Conservation (phyloP, 129 eudicot species). For the Sambucus nigra region DNA sequence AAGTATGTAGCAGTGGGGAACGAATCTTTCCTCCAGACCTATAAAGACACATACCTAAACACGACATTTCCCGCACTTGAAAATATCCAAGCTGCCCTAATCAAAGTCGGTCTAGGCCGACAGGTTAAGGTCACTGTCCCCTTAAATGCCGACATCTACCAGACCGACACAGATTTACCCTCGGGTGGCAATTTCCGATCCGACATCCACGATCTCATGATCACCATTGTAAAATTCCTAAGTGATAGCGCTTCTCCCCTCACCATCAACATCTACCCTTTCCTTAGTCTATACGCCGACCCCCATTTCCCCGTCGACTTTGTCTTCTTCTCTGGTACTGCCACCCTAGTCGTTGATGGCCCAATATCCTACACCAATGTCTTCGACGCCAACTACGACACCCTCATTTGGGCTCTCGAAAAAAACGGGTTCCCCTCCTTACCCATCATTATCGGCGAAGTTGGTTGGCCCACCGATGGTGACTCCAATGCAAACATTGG, state of each 20-base stretch:
- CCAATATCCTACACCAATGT: slow-evolving; percentile 59
- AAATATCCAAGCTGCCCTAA: slow-evolving; percentile 74
- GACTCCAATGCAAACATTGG: slow-evolving; percentile 44
- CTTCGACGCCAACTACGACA: slow-evolving; percentile 86
- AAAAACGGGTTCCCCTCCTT: slow-evolving; percentile 55
- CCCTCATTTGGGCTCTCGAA: slow-evolving; percentile 78
- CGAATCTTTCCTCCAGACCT: slow-evolving; percentile 64
- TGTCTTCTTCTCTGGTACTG: slow-evolving; percentile 52
- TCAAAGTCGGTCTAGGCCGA: slow-evolving; percentile 56
- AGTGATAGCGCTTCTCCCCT: slow-evolving; percentile 56
- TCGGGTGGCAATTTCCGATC: slow-evolving; percentile 74
- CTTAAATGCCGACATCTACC: slow-evolving; percentile 83
- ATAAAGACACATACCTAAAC: slow-evolving; percentile 57
- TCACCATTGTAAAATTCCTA: slow-evolving; percentile 53
- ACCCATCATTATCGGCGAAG: slow-evolving; percentile 76
- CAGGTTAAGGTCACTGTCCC: slow-evolving; percentile 73
- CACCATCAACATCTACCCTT: slow-evolving; percentile 92
- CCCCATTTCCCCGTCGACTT: slow-evolving; percentile 72
- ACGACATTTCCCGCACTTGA: slow-evolving; percentile 62
- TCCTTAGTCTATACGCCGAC: slow-evolving; percentile 75
- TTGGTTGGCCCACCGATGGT: slow-evolving; percentile 99
- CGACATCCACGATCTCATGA: slow-evolving; percentile 61
- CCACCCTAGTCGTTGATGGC: slow-evolving; percentile 55
- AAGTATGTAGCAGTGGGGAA: slow-evolving; percentile 96
- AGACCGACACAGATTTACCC: slow-evolving; percentile 35